Conservation (phyloP, 345 rosid species). For the Ceriops zippeliana region DNA sequence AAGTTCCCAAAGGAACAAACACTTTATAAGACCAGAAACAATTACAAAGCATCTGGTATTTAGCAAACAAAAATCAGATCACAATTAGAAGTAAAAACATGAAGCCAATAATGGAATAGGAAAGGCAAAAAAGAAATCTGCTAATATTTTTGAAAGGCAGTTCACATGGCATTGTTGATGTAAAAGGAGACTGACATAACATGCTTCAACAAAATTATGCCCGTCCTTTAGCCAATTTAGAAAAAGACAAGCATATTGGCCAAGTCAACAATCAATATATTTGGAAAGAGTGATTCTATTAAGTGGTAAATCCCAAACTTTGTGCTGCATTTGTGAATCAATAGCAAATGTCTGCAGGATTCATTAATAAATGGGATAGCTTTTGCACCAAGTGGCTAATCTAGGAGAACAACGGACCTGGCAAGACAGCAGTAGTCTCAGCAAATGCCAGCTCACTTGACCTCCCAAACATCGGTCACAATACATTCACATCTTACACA, state of each 20-base stretch:
- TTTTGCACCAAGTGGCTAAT: constrained; percentile 1
- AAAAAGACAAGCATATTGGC: neutral
- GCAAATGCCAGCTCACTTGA: constrained; percentile 75
- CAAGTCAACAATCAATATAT: neutral
- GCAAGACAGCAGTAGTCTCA: constrained; percentile 64
- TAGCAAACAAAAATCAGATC: constrained; percentile 2
- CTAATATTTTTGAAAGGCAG: neutral
- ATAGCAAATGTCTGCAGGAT: neutral
- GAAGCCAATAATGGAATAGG: neutral
- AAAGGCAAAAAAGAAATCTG: neutral
- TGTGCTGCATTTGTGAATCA: neutral
- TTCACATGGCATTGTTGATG: no score
- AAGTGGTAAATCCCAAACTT: neutral
- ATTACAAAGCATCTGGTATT: constrained; percentile 4
- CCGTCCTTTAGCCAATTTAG: neutral
- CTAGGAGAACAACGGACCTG: constrained; percentile 47
- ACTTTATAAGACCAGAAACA: constrained; percentile 2
- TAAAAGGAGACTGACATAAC: no score
- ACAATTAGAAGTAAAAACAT: neutral
- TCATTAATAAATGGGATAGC: neutral
- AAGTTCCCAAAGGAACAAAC: neutral
- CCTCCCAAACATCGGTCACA: constrained; percentile 89
- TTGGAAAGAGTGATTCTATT: neutral
- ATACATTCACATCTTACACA: constrained; percentile 88
- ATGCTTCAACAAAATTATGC: no score